These are phyloP conservation scores for Diatrype stigma DNA, from an alignment of 2,329 filamentous ascomycete genomes.

Conservation along the genomic window DNA sequence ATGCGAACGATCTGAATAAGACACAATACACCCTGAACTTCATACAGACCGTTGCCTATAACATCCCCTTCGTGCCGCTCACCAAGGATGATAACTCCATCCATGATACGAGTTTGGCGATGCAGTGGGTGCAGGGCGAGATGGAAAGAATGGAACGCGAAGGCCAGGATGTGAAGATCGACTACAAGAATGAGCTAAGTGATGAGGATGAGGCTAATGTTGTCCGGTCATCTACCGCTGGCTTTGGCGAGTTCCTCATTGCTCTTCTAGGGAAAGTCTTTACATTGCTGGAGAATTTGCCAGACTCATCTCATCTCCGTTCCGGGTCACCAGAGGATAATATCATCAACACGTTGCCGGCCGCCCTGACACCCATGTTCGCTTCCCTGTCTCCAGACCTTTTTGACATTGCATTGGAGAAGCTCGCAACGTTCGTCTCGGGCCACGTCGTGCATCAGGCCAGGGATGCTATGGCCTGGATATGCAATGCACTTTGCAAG, in stretches of 20 bases:
- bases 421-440: constrained; percentile 85
- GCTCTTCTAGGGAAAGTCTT: constrained; percentile 93
- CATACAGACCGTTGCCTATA: constrained; percentile 93
- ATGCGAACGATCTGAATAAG: constrained; percentile 96
- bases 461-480: constrained; percentile 96
- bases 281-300: constrained; percentile 89
- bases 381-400: constrained; percentile 88
- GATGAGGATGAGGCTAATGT: constrained; percentile 87
- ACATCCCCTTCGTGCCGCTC: constrained; percentile 85
- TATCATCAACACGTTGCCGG: constrained; percentile 91
- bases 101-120: constrained; percentile 71
- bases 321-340: constrained; percentile 94
- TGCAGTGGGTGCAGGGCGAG: constrained; percentile 91
- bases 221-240: constrained; percentile 87
- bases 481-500: constrained; percentile 93
- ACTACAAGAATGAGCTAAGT: constrained; percentile 76
- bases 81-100: constrained; percentile 64
- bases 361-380: constrained; percentile 85
- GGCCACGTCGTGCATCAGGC: constrained; percentile 97
- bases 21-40: constrained; percentile 92
- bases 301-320: constrained; percentile 81
- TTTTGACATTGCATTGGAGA: constrained; percentile 87
- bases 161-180: constrained; percentile 77
- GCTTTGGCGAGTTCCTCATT: constrained; percentile 87
- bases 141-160: constrained; percentile 91